Evolutionary conservation across 2,329 filamentous ascomycete species (phyloP), one percentile per base, ranked within the genome.

Genomic region (Furcasterigmium furcatum): DNA sequence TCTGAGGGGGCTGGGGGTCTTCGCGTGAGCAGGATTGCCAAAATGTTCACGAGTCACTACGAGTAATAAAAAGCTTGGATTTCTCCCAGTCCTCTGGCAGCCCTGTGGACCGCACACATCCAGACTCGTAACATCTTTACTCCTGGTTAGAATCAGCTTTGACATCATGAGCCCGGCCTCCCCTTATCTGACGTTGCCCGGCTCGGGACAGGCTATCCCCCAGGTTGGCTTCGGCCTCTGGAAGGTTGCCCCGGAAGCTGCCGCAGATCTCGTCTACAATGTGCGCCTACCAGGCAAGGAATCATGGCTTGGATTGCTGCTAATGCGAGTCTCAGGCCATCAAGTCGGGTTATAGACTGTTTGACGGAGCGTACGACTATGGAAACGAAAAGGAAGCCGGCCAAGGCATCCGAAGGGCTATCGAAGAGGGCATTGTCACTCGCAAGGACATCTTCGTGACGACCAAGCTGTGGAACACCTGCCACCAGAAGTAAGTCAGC

Each of bases 391-490:
- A 73, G 45, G 81, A 84, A 44, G 82, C 86, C 1, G 86, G 82
- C 12, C 66, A 74, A 52, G 85, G 79, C 18, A 80, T 88, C 58
- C 77, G 73, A 52, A 76, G 65, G 34, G 76, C 74, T 38, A 76
- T 79, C 55, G 59, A 60, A 7, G 73, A 82, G 50, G 79, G 79
- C 27, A 74, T 84, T 38, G 73, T 88, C 10, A 82, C 84, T 76
- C 79, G 89, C 50, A 80, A 86, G 63, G 87, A 95, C 45, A 69
- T 95, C 51, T 95, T 94, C 68, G 80, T 95, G 47, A 88, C 88
- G 46, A 89, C 84, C 58, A 95, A 95, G 76, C 78, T 91, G 35
- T 95, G 89, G 87, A 86, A 84, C 60, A 89, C 87, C 42, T 91
- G 87, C 71, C 85, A 87, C 56, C 72, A 22, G 9, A 38, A 22